Evolutionary conservation across 208 protist genomes (phyloP), one percentile per base, ranked within the genome.

Genomic region (Crithidia acanthocephali): DNA sequence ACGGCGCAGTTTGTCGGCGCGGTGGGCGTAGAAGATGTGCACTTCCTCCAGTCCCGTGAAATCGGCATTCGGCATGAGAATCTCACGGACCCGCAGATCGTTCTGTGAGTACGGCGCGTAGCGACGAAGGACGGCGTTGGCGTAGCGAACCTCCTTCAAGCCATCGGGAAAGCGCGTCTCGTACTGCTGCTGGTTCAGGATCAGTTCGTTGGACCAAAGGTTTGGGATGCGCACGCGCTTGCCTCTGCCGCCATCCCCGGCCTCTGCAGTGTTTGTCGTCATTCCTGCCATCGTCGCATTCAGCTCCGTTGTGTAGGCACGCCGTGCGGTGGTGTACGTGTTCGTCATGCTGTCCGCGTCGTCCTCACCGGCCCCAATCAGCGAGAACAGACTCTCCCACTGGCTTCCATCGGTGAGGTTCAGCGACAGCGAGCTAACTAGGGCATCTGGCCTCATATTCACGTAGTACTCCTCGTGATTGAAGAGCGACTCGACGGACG

Each of bases 381-480:
- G 52, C 20, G 84, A 76, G 27, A 97, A 81, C 25, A 98, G 44
- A 45, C 76, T 69, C 61, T 98, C 94, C 92, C 94, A 98, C 56
- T 90, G 72, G 20, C 71, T 80, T 11, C 72, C 55, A 57, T 96
- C 90, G 0, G 61, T 28, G 22, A 96, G 65, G 56, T 96, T 84
- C 23, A 86, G 77, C 20, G 83, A 79, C 8, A 95, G 77, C 6
- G 74, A 42, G 72, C 83, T 95, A 44, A 88, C 85, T n/a, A 83
- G 71, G 0, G 79, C 66, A 20, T 77, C 74, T 6, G 79, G 78
- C 25, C 73, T 68, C 57, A 98, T 80, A 47, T 98, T 98, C 1
- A 98, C 85, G 42, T 84, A 97, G 59, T 97, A 96, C 62, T 97
- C 93, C 32, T 77, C 72, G 30, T 95, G 68, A 68, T 95, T 97